These are phyloP conservation scores for Halophytophthora batemanensis DNA, from an alignment of 352 stramenopile species.

Conservation along the genomic window DNA sequence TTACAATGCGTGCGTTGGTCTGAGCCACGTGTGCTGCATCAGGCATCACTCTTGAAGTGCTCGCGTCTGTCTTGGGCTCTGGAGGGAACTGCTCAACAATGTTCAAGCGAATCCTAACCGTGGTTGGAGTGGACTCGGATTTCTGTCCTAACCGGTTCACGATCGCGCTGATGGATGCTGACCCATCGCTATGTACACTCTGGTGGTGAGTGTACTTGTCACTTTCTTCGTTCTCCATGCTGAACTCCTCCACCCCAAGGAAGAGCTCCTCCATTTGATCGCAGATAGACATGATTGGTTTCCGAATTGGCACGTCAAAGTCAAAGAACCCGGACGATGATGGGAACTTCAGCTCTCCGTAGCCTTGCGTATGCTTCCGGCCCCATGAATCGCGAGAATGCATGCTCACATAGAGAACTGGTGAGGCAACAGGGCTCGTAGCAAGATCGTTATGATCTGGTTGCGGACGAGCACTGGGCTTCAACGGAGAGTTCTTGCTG, in stretches of 20 bases:
- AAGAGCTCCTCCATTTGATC: slow-evolving; percentile 68
- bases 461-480: not conserved
- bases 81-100: slow-evolving; percentile 19
- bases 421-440: slow-evolving; percentile 3
- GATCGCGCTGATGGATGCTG: slow-evolving; percentile 20
- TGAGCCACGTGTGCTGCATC: slow-evolving; percentile 1
- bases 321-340: slow-evolving; percentile 28
- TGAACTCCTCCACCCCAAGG: slow-evolving; percentile 35
- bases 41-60: not conserved
- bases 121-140: slow-evolving; percentile 33
- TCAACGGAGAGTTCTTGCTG: slow-evolving; percentile 1
- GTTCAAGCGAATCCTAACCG: slow-evolving; percentile 44
- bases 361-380: slow-evolving; percentile 34
- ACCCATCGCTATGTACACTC: slow-evolving; percentile 10
- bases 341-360: slow-evolving; percentile 34
- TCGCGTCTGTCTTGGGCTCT: not conserved
- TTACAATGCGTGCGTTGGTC: slow-evolving; percentile 30
- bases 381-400: slow-evolving; percentile 48
- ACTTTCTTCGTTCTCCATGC: not conserved
- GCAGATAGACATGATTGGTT: slow-evolving; percentile 24
- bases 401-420: slow-evolving; percentile 29
- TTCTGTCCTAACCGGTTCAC: slow-evolving; percentile 30
- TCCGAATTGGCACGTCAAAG: slow-evolving; percentile 33
- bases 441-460: not conserved
- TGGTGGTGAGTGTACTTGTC: slow-evolving; percentile 1